These are phyloP conservation scores for Monilinia polystroma DNA, from an alignment of 2,329 filamentous ascomycete genomes.

Conservation along the genomic window DNA sequence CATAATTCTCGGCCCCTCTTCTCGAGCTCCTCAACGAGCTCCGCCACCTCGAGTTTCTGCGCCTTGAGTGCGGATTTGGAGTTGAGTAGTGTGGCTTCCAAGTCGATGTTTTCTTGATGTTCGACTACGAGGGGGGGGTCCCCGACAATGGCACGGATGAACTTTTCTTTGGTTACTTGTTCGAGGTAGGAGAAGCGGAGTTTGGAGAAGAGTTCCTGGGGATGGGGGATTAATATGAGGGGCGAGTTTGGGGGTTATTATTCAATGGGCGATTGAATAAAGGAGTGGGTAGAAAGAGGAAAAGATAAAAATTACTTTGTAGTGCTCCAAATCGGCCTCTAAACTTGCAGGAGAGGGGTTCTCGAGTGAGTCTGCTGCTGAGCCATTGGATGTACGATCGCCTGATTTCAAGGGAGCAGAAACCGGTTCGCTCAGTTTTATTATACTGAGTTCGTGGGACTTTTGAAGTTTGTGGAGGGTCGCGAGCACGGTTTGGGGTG, in stretches of 20 bases:
- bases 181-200: constrained; percentile 96
- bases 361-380: constrained; percentile 57
- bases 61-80: constrained; percentile 75
- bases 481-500: constrained; percentile 45
- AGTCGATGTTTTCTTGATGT: constrained; percentile 74
- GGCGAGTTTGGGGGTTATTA: background rate
- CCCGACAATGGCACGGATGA: constrained; percentile 87
- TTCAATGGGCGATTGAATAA: background rate
- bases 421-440: constrained; percentile 75
- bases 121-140: constrained; percentile 85
- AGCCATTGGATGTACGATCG: constrained; percentile 69
- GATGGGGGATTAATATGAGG: constrained; percentile 16
- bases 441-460: constrained; percentile 66
- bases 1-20: constrained; percentile 58
- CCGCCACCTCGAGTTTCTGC: constrained; percentile 75
- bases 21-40: constrained; percentile 72
- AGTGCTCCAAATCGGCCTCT: constrained; percentile 81
- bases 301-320: constrained; percentile 55
- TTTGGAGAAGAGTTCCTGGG: constrained; percentile 84
- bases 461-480: constrained; percentile 55
- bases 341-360: constrained; percentile 73
- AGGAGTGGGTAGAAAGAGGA: background rate
- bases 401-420: constrained; percentile 51
- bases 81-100: constrained; percentile 68
- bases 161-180: constrained; percentile 98